phyloP scores from a whole-genome alignment of 257 asterid species.

The Voacanga thouarsii region DNA sequence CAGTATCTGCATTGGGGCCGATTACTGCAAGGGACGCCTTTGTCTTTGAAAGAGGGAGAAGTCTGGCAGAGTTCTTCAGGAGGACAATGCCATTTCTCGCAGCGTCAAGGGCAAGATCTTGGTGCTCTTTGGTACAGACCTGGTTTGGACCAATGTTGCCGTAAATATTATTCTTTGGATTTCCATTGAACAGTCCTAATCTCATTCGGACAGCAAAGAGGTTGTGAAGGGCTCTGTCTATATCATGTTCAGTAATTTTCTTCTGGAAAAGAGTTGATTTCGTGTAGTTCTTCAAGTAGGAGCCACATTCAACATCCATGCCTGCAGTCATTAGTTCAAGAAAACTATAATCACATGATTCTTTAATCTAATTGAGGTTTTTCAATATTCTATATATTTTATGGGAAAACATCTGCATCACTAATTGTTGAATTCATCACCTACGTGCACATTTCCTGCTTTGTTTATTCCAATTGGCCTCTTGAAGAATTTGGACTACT shows the following conservation, averaged over 20 bases:
- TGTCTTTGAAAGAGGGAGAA: constrained; percentile 60
- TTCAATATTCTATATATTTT: not conserved
- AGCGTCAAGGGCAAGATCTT: constrained; percentile 63
- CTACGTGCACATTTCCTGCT: too few species aligned
- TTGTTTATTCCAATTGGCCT: too few species aligned
- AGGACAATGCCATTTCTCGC: constrained; percentile 84
- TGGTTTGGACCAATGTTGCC: constrained; percentile 54
- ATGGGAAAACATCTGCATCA: not conserved
- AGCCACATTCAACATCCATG: constrained; percentile 80
- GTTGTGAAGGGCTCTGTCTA: constrained; percentile 84
- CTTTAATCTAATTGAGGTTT: not conserved
- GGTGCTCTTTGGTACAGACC: constrained; percentile 66
- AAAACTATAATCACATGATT: not conserved
- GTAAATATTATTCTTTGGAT: constrained; percentile 39
- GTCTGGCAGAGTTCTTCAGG: constrained; percentile 59
- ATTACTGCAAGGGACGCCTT: constrained; percentile 59
- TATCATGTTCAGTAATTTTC: constrained; percentile 35
- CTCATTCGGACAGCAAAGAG: constrained; percentile 75
- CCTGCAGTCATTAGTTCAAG: constrained; percentile 39
- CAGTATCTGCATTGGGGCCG: constrained; percentile 65
- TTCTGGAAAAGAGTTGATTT: constrained; percentile 66
- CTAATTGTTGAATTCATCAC: too few species aligned
- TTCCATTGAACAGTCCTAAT: constrained; percentile 69
- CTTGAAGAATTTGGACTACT: too few species aligned
- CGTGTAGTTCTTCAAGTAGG: constrained; percentile 55